Evolutionary conservation across 78 protist species (phyloP), one percentile per base, ranked within the genome.

Genomic region (Protostelium mycophagum): DNA sequence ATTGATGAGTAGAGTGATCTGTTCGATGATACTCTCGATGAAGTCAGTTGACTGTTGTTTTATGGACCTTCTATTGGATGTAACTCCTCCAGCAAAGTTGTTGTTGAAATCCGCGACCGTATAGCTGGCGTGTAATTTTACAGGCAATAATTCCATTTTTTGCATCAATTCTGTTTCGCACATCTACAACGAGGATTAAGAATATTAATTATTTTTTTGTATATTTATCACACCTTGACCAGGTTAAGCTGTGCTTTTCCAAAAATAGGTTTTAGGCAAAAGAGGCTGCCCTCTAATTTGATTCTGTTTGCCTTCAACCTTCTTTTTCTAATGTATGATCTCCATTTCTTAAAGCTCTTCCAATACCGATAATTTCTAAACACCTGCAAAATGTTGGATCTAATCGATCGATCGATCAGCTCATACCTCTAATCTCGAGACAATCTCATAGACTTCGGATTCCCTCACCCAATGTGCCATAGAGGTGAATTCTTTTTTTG

Each of bases 381-480:
- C 63, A 86, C 88, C 37, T 25, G 73, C 1, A 86, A 38, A 28
- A 31, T 25, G 5, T 1, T 25, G 31, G 16, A 51, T 16, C 31
- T 25, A 16, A 16, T 51, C 73, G 73, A 51, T 51, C 31, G 73
- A 25, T 51, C 73, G 5, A n/a, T n/a, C n/a, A n/a, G n/a, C 73
- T 51, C 73, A 5, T 16, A 51, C 73, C 73, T 51, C 73, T 16
- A 51, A 51, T 25, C 73, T 10, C 1, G 88, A 86, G 38, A 86
- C 34, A 34, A 34, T 28, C 37, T 86, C 37, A 38, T 36, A 86
- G 1, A 86, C 34, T 28, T 25, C 35, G 34, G 88, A 34, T 34
- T 25, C 88, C 1, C 88, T 25, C 38, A 86, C 88, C 28, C 28
- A 86, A 29, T n/a, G 35, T 28, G 88, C 88, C 88, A 86, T 86